Base-by-base conservation (phyloP, 1,284 basidiomycete genomes). In the Ganoderma lingzhi region DNA sequence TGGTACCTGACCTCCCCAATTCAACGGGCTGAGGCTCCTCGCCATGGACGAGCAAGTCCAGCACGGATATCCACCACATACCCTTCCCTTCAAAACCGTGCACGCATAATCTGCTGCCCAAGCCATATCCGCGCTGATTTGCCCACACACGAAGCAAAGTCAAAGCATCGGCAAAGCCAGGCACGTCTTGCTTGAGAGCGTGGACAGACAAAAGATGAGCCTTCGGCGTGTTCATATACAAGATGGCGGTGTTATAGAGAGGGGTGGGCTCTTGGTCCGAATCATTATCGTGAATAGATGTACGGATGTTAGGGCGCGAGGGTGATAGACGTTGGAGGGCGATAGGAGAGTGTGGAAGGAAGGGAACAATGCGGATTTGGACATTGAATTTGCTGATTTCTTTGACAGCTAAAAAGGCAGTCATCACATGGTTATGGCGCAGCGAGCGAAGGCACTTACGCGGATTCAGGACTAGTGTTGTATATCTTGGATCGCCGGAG, bases 131-230 rank as follows among this genome's bases (percentile, higher is more conserved):
- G 28, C 96, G 87, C 78, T 97, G 94, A 66, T 92, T 92, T 1
- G 95, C 94, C 97, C 97, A 98, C 23, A 97, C 88, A 28, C 95
- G 88, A 66, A 98, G 88, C 12, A 98, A 84, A 1, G 92, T 85
- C 23, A 96, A 82, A 8, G 95, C 95, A 70, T 97, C 93, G 2
- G 83, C 80, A 77, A 95, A 96, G 0, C 90, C 87, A 0, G 92
- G 86, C 5, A 88, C 85, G 15, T 85, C 81, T 71, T 92, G 84
- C 60, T 91, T 86, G 19, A 94, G 81, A 0, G 84, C 79, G 79
- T 97, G 90, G 12, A 91, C 84, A 35, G 90, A 85, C 35, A 97
- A 83, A 2, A 97, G 86, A 68, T 93, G 87, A 0, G 87, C 74
- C 73, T 90, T 88, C 2, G 93, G 90, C 2, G 90, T 87, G 4